Base-by-base conservation (phyloP, 2,329 filamentous ascomycete species). In the Colletotrichum incanum region DNA sequence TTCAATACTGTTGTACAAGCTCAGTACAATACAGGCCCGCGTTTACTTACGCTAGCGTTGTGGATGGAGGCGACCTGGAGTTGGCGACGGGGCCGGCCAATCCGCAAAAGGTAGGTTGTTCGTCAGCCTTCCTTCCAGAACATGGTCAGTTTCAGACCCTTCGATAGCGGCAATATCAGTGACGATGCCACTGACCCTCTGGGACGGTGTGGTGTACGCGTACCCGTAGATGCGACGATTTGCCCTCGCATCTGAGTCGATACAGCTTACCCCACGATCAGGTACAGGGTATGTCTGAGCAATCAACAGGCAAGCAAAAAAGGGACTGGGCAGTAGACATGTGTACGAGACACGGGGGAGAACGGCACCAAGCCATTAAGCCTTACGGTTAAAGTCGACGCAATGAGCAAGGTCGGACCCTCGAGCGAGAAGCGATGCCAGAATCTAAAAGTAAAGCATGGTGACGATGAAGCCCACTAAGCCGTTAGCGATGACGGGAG, bases 71-170 rank as follows among this genome's bases (percentile, higher is more conserved):
- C 34, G 28, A 37, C 34, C 18, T 12, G 16, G 28, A 37, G 65
- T 49, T 67, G 45, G 49, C 49, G 34, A 71, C 26, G 56, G 47
- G 52, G 23, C 63, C 56, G 49, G 52, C 47, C 43, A 61, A 49
- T 54, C 68, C 64, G 56, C 56, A 59, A 55, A 37, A 39, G 55
- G 60, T 34, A n/a, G 31, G 28, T 61, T 55, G 18, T n/a, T 50
- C 49, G 50, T 14, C 34, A 56, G 28, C 28, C 41, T 63, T 16
- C 34, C 18, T 54, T 60, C 37, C 58, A 71, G 58, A 72, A 60
- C 52, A 47, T 23, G 23, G 14, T 47, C 34, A 37, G 69, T 68
- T 72, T 72, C 69, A 72, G 65, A 63, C 65, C 69, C 65, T 68
- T 65, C 37, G 43, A 68, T 45, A 34, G 58, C 31, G 12, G 20